Evolutionary conservation across 2,329 filamentous ascomycete species (phyloP).

Genomic region (Leptodontidium sp.): DNA sequence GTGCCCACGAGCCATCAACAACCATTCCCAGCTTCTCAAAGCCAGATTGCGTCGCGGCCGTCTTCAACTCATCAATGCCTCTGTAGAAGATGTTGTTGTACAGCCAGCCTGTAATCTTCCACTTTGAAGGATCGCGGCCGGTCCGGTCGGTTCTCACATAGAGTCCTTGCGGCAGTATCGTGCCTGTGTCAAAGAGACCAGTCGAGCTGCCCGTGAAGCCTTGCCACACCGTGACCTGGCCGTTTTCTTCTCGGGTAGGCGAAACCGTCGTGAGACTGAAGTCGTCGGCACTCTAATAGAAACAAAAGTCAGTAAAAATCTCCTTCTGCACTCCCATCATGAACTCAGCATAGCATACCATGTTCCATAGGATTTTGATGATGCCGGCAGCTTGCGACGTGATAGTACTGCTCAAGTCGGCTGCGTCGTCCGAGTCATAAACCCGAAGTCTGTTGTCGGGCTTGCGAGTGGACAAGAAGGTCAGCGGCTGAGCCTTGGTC

Average conservation of each 20-base stretch:
- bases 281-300: background rate
- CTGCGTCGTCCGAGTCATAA: conserved; percentile 40
- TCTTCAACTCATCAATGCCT: conserved; percentile 56
- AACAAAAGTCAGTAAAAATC: background rate
- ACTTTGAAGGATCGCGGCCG: conserved; percentile 58
- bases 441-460: conserved; percentile 49
- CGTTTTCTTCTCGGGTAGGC: conserved; percentile 50
- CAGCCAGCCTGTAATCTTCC: conserved; percentile 60
- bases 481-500: conserved; percentile 9
- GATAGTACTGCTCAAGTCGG: conserved; percentile 40
- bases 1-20: conserved; percentile 34
- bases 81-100: conserved; percentile 63
- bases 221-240: conserved; percentile 50
- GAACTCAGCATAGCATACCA: background rate
- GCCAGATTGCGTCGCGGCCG: conserved; percentile 42
- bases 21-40: conserved; percentile 32
- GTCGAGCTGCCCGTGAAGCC: conserved; percentile 16
- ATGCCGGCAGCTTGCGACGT: conserved; percentile 51
- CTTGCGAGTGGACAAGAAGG: conserved; percentile 32
- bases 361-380: conserved; percentile 54
- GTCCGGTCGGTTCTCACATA: conserved; percentile 54
- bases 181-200: conserved; percentile 17
- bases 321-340: background rate
- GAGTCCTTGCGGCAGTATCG: conserved; percentile 27
- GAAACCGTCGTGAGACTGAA: conserved; percentile 39